Conservation (phyloP, 352 stramenopile genomes). For the Phytopythium kandeliae region DNA sequence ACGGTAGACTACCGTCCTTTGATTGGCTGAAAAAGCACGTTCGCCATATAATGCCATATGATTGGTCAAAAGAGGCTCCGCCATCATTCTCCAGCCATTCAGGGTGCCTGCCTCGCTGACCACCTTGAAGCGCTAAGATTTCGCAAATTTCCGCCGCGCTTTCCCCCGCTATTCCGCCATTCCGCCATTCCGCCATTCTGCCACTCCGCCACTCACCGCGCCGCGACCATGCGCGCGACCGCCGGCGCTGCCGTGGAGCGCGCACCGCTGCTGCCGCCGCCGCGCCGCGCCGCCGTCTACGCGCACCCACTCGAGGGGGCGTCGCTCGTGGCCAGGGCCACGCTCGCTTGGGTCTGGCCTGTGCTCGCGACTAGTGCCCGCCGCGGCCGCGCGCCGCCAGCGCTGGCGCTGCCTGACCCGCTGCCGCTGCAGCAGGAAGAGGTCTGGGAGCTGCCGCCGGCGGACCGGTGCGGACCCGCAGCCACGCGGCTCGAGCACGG, state of each 20-base stretch:
- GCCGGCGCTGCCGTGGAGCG: conserved; percentile 10
- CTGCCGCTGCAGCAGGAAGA: conserved; percentile 44
- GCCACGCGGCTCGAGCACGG: conserved; percentile 45
- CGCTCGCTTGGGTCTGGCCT: conserved; percentile 45
- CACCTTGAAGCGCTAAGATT: too few species aligned
- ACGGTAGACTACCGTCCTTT: too few species aligned
- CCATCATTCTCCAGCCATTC: too few species aligned
- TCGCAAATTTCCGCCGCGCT: too few species aligned
- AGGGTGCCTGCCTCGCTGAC: too few species aligned
- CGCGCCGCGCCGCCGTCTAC: conserved; percentile 16
- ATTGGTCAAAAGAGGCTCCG: too few species aligned
- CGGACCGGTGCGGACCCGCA: conserved; percentile 32
- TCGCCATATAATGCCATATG: too few species aligned
- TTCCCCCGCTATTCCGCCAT: too few species aligned
- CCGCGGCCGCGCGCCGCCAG: conserved; percentile 16
- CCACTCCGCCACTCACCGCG: not conserved
- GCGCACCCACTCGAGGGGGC: conserved; percentile 34
- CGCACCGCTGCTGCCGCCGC: conserved; percentile 29
- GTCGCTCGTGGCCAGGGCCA: conserved; percentile 30
- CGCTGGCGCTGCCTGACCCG: conserved; percentile 14
- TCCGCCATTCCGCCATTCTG: too few species aligned
- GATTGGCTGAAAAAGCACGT: too few species aligned
- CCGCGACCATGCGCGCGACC: conserved; percentile 3
- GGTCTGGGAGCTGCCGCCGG: conserved; percentile 48
- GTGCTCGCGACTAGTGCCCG: conserved; percentile 30